phyloP scores from a whole-genome alignment of 495 filamentous ascomycete species.

The Staphylotrichum longicolle region DNA sequence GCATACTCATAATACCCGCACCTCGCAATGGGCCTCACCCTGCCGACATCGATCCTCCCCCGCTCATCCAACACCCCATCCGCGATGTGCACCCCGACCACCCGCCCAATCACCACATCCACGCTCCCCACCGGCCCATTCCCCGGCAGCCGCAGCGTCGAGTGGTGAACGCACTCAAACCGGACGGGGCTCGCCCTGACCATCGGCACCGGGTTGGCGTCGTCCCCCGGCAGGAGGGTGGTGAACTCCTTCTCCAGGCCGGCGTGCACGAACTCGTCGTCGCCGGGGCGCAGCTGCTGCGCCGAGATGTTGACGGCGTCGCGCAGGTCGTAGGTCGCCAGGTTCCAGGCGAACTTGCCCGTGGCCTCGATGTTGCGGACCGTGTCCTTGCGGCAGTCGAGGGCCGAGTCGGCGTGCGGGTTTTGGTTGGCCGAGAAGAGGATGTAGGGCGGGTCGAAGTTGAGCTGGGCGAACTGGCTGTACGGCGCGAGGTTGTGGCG shows the following conservation, averaged over 20 bases:
- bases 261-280: not conserved
- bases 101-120: slow-evolving; percentile 7
- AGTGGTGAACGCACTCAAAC: slow-evolving; percentile 6
- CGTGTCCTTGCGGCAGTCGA: not conserved
- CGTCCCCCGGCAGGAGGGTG: not conserved
- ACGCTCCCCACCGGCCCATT: slow-evolving; percentile 1
- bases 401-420: not conserved
- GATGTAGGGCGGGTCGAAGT: slow-evolving; percentile 6
- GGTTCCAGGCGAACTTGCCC: slow-evolving; percentile 1
- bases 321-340: not conserved
- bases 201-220: not conserved
- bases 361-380: slow-evolving; percentile 3
- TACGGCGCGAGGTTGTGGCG: slow-evolving; percentile 1
- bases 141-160: not conserved
- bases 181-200: not conserved
- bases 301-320: not conserved
- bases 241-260: slow-evolving; percentile 1
- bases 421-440: slow-evolving; percentile 3
- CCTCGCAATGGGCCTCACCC: not conserved
- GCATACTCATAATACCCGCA: slow-evolving; percentile 5
- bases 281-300: not conserved
- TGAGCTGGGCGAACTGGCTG: slow-evolving; percentile 1
- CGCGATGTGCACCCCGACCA: slow-evolving; percentile 3
- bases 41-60: not conserved
- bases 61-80: slow-evolving; percentile 1